Evolutionary conservation across 192 early-diverging fungal genomes (phyloP).

Genomic region (Dissophora ornata): DNA sequence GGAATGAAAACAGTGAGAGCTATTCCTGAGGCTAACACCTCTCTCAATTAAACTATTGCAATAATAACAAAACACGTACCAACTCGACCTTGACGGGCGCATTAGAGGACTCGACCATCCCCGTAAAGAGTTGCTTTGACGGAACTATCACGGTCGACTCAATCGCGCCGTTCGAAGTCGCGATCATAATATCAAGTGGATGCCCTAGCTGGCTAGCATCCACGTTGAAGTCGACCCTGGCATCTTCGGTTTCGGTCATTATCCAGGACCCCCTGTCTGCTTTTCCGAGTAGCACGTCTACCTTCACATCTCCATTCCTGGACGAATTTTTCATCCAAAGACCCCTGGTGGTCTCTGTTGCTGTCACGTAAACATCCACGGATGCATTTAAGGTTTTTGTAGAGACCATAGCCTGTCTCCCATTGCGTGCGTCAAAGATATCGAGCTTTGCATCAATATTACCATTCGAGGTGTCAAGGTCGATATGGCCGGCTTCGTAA

Average conservation of each 20-base stretch:
- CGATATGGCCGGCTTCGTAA: conserved; percentile 26
- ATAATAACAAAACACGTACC: conserved; percentile 29
- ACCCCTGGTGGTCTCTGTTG: conserved; percentile 18
- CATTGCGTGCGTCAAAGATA: conserved; percentile 21
- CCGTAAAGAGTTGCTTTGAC: conserved; percentile 3
- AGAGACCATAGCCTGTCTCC: conserved; percentile 7
- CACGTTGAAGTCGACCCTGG: conserved; percentile 15
- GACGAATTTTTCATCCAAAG: conserved; percentile 25
- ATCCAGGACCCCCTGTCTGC: conserved; percentile 19
- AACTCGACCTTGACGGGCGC: conserved; percentile 28
- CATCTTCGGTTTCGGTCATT: conserved; percentile 10
- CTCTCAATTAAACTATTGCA: too few relatives aligned
- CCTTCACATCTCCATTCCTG: conserved; percentile 10
- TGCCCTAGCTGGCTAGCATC: conserved; percentile 29
- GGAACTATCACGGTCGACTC: conserved; percentile 32
- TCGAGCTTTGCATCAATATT: conserved; percentile 17
- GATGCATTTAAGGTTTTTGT: conserved; percentile 12
- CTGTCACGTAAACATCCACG: conserved; percentile 17
- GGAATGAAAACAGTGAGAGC: too few relatives aligned
- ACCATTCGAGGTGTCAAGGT: conserved; percentile 22
- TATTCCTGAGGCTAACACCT: too few relatives aligned
- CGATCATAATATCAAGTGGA: conserved; percentile 13
- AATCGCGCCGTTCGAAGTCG: conserved; percentile 16
- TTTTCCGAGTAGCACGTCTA: conserved; percentile 26
- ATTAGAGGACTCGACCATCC: conserved; percentile 12